Evolutionary conservation across 73 alveolate genomes (phyloP).

Genomic region (Tetrahymena elliotti): DNA sequence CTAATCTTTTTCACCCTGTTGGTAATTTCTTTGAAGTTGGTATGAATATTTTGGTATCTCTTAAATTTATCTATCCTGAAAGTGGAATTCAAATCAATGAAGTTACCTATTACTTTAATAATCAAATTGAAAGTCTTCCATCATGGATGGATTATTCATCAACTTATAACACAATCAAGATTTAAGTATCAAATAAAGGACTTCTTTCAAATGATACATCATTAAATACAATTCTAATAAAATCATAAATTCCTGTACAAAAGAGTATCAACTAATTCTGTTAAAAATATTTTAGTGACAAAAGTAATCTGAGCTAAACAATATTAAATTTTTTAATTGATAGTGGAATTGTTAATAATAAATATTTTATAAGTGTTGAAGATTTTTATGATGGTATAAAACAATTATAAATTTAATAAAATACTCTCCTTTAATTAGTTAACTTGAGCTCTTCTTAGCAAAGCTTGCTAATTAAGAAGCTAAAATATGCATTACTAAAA

Average conservation of each 20-base stretch:
- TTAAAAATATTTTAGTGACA: background rate
- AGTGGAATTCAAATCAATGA: background rate
- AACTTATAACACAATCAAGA: background rate
- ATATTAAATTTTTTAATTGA: too few relatives aligned
- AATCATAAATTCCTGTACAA: background rate
- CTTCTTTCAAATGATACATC: background rate
- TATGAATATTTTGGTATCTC: background rate
- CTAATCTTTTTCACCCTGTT: background rate
- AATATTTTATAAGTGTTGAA: too few relatives aligned
- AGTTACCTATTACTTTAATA: background rate
- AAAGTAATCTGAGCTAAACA: background rate
- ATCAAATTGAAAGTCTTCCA: background rate
- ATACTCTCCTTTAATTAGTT: background rate
- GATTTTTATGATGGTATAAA: background rate
- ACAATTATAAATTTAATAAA: too few relatives aligned
- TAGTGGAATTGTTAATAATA: background rate
- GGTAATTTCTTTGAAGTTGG: background rate
- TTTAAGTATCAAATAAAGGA: background rate
- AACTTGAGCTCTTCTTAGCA: too few relatives aligned
- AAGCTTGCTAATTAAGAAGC: background rate
- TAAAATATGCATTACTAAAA: background rate
- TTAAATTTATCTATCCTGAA: background rate
- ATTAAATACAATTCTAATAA: background rate
- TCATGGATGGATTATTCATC: background rate
- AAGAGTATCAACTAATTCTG: background rate